Conservation (phyloP, 306 rosid genomes). For the Cucurbita ficifolia region DNA sequence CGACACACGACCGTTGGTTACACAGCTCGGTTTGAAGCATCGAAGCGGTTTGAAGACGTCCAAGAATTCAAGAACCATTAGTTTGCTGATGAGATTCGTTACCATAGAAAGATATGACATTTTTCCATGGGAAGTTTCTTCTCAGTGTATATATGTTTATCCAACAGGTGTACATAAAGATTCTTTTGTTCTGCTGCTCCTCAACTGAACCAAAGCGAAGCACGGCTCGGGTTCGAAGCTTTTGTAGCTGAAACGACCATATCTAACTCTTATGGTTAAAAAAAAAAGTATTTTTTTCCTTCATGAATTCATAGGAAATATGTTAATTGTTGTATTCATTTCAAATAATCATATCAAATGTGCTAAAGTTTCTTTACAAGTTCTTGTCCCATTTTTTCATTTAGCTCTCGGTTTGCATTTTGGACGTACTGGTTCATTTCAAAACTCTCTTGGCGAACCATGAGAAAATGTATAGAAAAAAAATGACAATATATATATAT, state of each 20-base stretch:
- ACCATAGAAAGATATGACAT: constrained; percentile 1
- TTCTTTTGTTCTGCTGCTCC: constrained; percentile 11
- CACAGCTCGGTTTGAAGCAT: constrained; percentile 84
- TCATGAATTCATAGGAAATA: background rate
- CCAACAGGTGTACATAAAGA: background rate
- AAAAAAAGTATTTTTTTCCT: background rate
- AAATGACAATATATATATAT: too few relatives aligned
- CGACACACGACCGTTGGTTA: constrained; percentile 64
- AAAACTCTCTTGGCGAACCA: background rate
- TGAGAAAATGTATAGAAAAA: too few relatives aligned
- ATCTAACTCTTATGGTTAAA: too few relatives aligned
- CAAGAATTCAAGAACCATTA: constrained; percentile 1
- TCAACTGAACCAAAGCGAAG: constrained; percentile 3
- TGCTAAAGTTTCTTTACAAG: background rate
- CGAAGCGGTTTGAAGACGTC: constrained; percentile 36
- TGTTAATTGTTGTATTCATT: background rate
- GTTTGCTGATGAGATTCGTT: constrained; percentile 17
- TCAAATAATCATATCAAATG: background rate
- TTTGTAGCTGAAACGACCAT: background rate
- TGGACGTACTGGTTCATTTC: background rate
- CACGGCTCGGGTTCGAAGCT: background rate
- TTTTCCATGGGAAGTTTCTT: constrained; percentile 7
- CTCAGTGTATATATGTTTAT: constrained; percentile 21
- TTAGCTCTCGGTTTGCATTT: background rate
- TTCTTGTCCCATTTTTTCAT: background rate